Percentiles rank a stretch among this genome's conserved stretches.
Evolutionary conservation across 495 filamentous ascomycete genomes (phyloP).

Genomic region (Daldinia childiae): DNA sequence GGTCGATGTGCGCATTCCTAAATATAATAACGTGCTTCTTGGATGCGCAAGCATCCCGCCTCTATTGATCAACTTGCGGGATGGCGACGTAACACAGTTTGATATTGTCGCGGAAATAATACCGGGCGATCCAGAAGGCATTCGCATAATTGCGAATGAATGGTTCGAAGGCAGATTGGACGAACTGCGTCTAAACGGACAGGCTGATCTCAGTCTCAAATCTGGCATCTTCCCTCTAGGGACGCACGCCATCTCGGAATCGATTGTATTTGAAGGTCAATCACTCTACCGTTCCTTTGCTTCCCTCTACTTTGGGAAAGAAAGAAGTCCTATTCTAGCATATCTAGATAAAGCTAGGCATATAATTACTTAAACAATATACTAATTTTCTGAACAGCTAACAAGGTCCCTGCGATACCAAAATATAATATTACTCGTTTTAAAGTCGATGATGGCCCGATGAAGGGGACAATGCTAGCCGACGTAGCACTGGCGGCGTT

Average conservation of each 20-base stretch:
- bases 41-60: conserved; percentile 79
- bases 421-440: conserved; percentile 78
- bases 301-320: conserved; percentile 59
- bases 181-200: conserved; percentile 72
- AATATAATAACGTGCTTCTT: conserved; percentile 80
- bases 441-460: conserved; percentile 74
- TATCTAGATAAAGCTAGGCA: conserved; percentile 8
- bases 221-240: conserved; percentile 82
- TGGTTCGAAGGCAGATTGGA: conserved; percentile 83
- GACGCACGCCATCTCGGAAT: conserved; percentile 73
- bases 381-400: conserved; percentile 54
- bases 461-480: conserved; percentile 73
- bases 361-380: conserved; percentile 28
- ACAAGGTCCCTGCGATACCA: conserved; percentile 78
- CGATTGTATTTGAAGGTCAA: conserved; percentile 82
- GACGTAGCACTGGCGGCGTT: conserved; percentile 74
- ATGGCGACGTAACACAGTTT: conserved; percentile 77
- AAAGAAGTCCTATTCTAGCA: conserved; percentile 56
- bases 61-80: conserved; percentile 75
- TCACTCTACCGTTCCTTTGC: conserved; percentile 66
- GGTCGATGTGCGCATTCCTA: conserved; percentile 82
- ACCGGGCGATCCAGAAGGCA: conserved; percentile 78
- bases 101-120: conserved; percentile 80
- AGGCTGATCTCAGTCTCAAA: conserved; percentile 73
- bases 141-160: conserved; percentile 84